Percentiles rank a stretch among this genome's conserved stretches.
These are phyloP conservation scores for Allantophomopsis cytisporea DNA, from an alignment of 2,329 filamentous ascomycete genomes.

Conservation along the genomic window DNA sequence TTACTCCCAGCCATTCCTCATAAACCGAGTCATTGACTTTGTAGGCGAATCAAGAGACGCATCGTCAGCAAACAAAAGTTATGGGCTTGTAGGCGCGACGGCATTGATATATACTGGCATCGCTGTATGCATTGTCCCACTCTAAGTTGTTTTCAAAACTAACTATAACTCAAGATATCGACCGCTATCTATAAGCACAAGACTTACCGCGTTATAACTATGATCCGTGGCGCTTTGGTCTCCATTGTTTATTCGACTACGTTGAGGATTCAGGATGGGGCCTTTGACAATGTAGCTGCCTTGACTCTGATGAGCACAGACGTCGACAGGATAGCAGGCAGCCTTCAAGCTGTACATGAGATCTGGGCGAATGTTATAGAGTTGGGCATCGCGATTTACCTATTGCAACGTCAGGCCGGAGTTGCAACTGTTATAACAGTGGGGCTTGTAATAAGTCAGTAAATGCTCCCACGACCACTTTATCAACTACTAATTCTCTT, in stretches of 20 bases:
- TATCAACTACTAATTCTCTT: background rate
- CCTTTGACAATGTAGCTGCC: constrained; percentile 20
- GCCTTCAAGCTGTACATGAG: constrained; percentile 14
- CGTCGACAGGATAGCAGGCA: constrained; percentile 19
- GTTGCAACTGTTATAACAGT: constrained; percentile 5
- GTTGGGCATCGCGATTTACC: constrained; percentile 18
- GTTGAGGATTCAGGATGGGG: constrained; percentile 4
- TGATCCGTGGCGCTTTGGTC: constrained; percentile 7
- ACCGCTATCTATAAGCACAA: constrained; percentile 3
- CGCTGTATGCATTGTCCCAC: constrained; percentile 5
- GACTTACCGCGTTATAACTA: constrained; percentile 5
- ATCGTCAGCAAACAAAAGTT: constrained; percentile 6
- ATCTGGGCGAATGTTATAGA: constrained; percentile 22
- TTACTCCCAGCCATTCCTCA: constrained; percentile 9
- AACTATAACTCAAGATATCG: background rate
- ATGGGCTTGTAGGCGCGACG: constrained; percentile 14
- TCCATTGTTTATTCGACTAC: constrained; percentile 9
- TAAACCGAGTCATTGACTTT: constrained; percentile 4
- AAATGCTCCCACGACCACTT: constrained; percentile 1
- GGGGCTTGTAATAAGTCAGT: constrained; percentile 3
- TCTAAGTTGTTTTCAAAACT: background rate
- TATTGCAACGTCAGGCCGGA: constrained; percentile 20
- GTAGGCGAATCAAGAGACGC: constrained; percentile 1
- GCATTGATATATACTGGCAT: constrained; percentile 13
- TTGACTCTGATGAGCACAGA: constrained; percentile 31